Conservation (phyloP, 164 flowering plant species). For the Piper betle region DNA sequence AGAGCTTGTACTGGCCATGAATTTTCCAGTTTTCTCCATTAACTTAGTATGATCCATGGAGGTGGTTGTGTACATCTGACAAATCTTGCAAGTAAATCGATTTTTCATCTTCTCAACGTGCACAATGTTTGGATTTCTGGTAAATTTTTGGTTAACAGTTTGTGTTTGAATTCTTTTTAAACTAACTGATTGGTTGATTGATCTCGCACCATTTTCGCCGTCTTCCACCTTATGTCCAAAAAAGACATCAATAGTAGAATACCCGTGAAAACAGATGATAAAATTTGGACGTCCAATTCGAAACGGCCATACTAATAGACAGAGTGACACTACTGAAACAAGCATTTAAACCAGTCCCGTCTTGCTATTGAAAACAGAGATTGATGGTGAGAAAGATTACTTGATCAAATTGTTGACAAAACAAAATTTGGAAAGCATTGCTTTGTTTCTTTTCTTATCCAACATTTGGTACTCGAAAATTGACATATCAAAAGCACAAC, state of each 20-base stretch:
- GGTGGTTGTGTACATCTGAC: background rate
- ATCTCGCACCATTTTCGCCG: background rate
- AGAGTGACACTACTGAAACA: background rate
- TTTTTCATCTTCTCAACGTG: background rate
- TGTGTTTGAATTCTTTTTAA: background rate
- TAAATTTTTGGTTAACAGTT: background rate
- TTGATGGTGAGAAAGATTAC: too few relatives aligned
- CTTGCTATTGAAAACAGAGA: too few relatives aligned
- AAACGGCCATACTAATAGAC: too few relatives aligned
- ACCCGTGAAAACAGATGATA: too few relatives aligned
- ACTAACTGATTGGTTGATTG: background rate
- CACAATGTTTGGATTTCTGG: too few relatives aligned
- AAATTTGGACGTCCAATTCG: too few relatives aligned
- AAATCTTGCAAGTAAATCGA: background rate
- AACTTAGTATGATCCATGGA: background rate
- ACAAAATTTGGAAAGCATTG: background rate
- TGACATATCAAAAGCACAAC: too few relatives aligned
- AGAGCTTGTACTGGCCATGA: conserved; percentile 33
- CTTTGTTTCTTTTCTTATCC: background rate
- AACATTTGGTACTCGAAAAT: too few relatives aligned
- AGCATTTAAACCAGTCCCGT: too few relatives aligned
- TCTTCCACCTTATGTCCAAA: background rate
- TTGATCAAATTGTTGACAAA: too few relatives aligned
- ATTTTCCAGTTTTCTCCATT: background rate
- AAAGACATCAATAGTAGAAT: too few relatives aligned